A percentile compares a stretch with the other conserved stretches of the same genome.
Evolutionary conservation across 768 basidiomycete genomes (phyloP).

Genomic region (Collybiopsis confluens): DNA sequence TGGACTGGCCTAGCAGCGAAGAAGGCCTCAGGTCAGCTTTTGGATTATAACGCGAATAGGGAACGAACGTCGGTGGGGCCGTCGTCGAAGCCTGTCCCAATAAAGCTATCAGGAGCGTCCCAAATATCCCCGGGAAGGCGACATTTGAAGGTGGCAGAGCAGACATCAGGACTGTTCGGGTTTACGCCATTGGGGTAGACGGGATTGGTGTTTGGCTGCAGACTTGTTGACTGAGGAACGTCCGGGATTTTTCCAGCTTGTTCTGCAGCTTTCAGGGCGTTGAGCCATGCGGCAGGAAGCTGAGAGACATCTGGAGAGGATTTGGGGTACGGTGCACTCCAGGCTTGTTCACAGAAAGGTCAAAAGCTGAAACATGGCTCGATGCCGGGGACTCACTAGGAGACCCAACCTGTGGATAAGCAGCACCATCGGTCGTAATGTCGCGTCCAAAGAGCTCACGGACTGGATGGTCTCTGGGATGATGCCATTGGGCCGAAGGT

Average conservation of each 20-base stretch:
- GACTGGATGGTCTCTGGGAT: constrained; percentile 53
- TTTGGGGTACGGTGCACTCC: constrained; percentile 58
- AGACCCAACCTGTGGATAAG: constrained; percentile 56
- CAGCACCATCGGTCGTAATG: constrained; percentile 37
- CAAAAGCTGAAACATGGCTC: background rate
- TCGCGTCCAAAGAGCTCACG: constrained; percentile 61
- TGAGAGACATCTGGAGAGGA: constrained; percentile 39
- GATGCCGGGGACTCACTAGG: constrained; percentile 32
- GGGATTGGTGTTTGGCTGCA: constrained; percentile 29
- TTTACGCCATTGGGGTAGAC: constrained; percentile 42
- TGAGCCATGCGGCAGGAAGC: constrained; percentile 68
- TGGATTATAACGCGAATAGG: constrained; percentile 5
- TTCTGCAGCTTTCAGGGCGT: constrained; percentile 65
- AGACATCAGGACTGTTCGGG: constrained; percentile 50
- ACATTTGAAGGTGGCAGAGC: constrained; percentile 77
- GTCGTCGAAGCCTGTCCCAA: constrained; percentile 72
- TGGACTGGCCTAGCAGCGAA: constrained; percentile 29
- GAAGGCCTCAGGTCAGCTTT: background rate
- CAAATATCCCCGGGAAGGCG: constrained; percentile 56
- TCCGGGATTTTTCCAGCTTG: constrained; percentile 69
- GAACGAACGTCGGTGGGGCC: constrained; percentile 53
- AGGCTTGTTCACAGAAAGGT: constrained; percentile 35
- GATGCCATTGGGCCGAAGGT: constrained; percentile 53
- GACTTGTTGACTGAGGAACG: constrained; percentile 46
- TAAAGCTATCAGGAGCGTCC: constrained; percentile 69